Evolutionary conservation across 2,329 filamentous ascomycete genomes (phyloP), one percentile per base, ranked within the genome.

Genomic region (Colletotrichum sp.): DNA sequence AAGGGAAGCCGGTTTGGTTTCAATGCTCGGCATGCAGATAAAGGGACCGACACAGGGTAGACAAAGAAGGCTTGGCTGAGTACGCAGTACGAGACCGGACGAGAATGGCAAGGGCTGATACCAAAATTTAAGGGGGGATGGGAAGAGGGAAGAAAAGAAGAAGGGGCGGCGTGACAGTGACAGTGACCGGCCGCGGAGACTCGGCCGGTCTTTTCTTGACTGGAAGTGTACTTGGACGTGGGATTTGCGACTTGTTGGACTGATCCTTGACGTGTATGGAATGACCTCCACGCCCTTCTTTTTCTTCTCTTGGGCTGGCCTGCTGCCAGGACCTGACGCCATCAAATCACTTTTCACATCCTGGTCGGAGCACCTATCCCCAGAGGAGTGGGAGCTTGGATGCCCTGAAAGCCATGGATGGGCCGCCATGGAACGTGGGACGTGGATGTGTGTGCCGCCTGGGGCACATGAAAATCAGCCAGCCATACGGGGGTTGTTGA

Each of bases 1-100:
- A 67, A 67, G 68, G 63, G 63, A 36, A 47, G 33, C 34, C 62
- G n/a, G 66, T 70, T 65, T 68, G 24, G 68, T 71, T 66, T 69
- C 54, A 31, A 43, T 73, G n/a, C 47, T 69, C 21, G 15, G 43
- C 31, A 34, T 58, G 33, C 27, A 24, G 54, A 73, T 55, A 66
- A 70, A 73, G 70, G 31, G 64, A 57, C 33, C 18, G 15, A 47
- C 59, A 12, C 54, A 64, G 21, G 57, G 66, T 16, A 51, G 47
- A 38, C 59, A 65, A 70, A 66, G 47, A 36, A 59, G 47, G 16
- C 18, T 21, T 47, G 58, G 58, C 38, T 38, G 34, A 51, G 51
- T 43, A 66, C 54, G 59, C 66, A 61, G 43, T 34, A 47, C 54
- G 38, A 55, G 61, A 36, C 27, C 29, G 21, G 61, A 70, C 33